These are phyloP conservation scores for Brachypodium distachyon DNA, from an alignment of 202 grass and related monocot species.

Conservation along the genomic window DNA sequence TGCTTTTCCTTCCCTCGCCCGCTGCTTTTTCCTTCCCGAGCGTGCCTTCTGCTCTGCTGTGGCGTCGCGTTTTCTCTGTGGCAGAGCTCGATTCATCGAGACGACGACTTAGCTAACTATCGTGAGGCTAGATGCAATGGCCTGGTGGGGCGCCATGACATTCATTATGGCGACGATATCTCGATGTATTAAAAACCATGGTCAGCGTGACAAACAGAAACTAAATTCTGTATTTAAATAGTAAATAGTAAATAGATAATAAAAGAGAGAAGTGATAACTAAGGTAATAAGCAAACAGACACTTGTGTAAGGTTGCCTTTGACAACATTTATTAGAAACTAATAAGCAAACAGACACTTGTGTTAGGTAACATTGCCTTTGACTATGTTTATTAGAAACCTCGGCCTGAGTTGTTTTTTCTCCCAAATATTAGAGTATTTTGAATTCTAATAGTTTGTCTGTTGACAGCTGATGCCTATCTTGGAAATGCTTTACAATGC, in stretches of 20 bases:
- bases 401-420: neutral
- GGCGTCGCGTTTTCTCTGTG: no score
- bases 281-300: neutral
- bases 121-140: no score
- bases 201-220: conserved; percentile 2
- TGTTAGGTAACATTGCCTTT: neutral
- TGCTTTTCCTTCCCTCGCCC: no score
- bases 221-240: neutral
- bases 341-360: neutral
- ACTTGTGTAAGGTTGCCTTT: neutral
- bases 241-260: neutral
- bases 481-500: conserved; percentile 98
- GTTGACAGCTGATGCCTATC: conserved; percentile 79
- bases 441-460: conserved; percentile 10
- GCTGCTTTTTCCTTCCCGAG: no score
- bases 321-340: neutral
- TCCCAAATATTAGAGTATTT: neutral
- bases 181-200: no score
- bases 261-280: neutral
- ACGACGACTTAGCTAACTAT: no score
- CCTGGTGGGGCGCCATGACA: no score
- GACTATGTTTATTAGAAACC: neutral
- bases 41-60: no score
- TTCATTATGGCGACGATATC: no score
- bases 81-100: no score